Evolutionary conservation across 2,329 filamentous ascomycete species (phyloP), one percentile per base, ranked within the genome.

Genomic region (Thielaviopsis euricoi): DNA sequence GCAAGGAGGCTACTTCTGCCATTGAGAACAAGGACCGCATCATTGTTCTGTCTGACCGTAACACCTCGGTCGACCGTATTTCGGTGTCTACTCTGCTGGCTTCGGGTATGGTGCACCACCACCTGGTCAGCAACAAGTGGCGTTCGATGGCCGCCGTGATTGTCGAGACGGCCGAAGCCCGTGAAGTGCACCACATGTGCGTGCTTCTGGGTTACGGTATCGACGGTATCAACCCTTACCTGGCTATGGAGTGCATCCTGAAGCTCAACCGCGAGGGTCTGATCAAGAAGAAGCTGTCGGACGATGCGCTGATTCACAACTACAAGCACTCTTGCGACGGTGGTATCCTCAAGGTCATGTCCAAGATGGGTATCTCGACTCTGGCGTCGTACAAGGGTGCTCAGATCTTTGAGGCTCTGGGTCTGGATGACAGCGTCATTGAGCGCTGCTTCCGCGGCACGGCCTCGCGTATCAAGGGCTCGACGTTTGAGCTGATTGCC

Each of bases 291-390:
- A 86, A 93, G 70, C 75, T 95, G 50, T 80, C 79, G 21, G 81
- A 93, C 60, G 85, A 95, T 61, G 79, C 84, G 65, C 82, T 96
- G 58, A 90, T 96, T 64, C 83, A 85, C 66, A 97, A 97, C 75
- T 97, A 96, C 79, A 95, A 94, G 74, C 87, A 94, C 71, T 96
- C 91, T 62, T 91, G 87, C 66, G 90, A 96, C 64, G 91, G 91
- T 67, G 91, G 91, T 74, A 95, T 97, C 63, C 77, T 97, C 63
- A 97, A 97, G 73, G 91, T 97, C 69, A 97, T 97, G 91, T 93
- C 86, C 71, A 97, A 97, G 78, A 97, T 97, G 91, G 91, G 91
- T 75, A 97, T 97, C 63, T 96, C 91, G 6, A 97, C 91, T 33
- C 77, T 97, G 52, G 89, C 91, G 67, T 91, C 86, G 64, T 97